These are phyloP conservation scores for Beta vulgaris DNA, from an alignment of 148 eudicot species.

Conservation along the genomic window DNA sequence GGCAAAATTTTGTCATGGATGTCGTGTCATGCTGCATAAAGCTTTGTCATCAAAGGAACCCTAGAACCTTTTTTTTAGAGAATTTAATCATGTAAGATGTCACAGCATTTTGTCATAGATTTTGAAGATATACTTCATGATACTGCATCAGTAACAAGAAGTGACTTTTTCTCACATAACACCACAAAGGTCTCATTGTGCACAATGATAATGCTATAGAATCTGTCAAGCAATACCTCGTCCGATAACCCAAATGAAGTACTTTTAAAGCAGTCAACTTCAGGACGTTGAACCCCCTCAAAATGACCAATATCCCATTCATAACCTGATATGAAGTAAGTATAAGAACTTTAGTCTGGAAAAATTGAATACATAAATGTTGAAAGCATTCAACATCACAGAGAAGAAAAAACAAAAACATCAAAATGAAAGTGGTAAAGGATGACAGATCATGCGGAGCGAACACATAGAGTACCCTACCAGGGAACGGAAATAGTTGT, in stretches of 20 bases:
- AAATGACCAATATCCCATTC: conserved; percentile 99
- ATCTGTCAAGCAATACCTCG: conserved; percentile 41
- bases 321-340: conserved; percentile 58
- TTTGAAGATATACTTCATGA: background rate
- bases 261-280: conserved; percentile 90
- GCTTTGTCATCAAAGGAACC: background rate
- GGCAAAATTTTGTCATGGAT: too few species aligned
- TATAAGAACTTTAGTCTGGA: conserved; percentile 3
- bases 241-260: conserved; percentile 88
- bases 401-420: background rate
- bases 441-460: too few species aligned
- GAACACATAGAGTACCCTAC: too few species aligned
- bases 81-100: background rate
- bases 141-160: background rate
- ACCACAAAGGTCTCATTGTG: background rate
- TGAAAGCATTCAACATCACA: background rate
- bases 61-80: background rate
- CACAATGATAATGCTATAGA: conserved; percentile 1
- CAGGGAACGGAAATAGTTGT: too few species aligned
- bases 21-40: background rate
- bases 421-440: background rate
- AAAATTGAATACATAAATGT: background rate
- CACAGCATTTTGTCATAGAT: background rate
- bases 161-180: background rate
- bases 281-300: conserved; percentile 81